Conservation (phyloP, 371 early-diverging fungal species). For the Catenaria anguillulae region DNA sequence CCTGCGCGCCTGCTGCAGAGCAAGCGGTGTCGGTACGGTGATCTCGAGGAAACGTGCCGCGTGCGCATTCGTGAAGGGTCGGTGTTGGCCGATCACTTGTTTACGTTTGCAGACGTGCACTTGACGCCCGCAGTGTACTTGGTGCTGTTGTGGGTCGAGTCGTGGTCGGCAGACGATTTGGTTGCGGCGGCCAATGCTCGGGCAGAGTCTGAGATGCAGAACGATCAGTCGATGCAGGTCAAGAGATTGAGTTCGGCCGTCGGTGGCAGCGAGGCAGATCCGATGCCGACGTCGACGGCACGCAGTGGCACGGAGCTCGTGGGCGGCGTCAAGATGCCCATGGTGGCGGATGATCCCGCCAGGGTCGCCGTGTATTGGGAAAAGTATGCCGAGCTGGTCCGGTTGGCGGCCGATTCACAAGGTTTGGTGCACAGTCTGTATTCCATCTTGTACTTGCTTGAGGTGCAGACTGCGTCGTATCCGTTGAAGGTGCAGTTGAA, state of each 20-base stretch:
- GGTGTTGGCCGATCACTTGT: background rate
- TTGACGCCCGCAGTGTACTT: background rate
- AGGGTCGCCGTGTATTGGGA: too few species aligned
- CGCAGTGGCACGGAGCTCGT: background rate
- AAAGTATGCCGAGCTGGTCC: background rate
- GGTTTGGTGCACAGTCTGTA: background rate
- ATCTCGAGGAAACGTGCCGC: constrained; percentile 1
- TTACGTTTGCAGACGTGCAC: background rate
- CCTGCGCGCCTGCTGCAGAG: background rate
- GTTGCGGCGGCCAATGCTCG: too few species aligned
- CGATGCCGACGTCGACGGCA: too few species aligned
- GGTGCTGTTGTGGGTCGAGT: background rate
- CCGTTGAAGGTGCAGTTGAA: background rate
- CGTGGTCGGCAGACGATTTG: background rate
- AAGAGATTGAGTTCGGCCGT: too few species aligned
- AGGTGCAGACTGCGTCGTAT: background rate
- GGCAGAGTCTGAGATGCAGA: too few species aligned
- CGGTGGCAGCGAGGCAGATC: too few species aligned
- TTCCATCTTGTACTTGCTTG: background rate
- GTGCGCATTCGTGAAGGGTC: background rate
- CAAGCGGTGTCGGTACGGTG: background rate
- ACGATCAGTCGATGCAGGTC: background rate
- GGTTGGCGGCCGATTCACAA: background rate
- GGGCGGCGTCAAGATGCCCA: background rate
- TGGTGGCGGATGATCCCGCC: too few species aligned